phyloP scores from a whole-genome alignment of 371 early-diverging fungal species.

The Sporodiniella umbellata region DNA sequence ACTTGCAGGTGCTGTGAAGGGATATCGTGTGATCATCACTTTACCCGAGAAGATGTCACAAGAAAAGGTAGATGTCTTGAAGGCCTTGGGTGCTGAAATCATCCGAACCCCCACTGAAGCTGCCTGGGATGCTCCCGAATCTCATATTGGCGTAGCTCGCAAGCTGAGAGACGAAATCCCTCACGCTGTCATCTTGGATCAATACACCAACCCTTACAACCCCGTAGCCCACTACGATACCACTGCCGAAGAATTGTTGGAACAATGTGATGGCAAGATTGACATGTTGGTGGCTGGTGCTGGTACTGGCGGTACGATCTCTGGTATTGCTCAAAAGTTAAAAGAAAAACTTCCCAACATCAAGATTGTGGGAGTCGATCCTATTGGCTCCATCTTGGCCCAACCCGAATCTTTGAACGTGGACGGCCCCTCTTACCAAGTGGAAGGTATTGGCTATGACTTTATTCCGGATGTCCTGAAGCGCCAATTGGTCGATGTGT shows the following conservation, averaged over 20 bases:
- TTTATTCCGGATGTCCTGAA: slow-evolving; percentile 63
- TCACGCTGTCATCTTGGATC: slow-evolving; percentile 66
- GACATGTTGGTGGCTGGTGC: slow-evolving; percentile 73
- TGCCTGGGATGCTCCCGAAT: slow-evolving; percentile 70
- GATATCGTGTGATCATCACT: slow-evolving; percentile 57
- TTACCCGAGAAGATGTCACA: slow-evolving; percentile 72
- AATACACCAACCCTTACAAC: slow-evolving; percentile 23
- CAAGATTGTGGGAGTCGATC: slow-evolving; percentile 70
- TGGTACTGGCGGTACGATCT: slow-evolving; percentile 67
- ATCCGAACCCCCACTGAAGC: slow-evolving; percentile 74
- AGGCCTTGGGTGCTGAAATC: slow-evolving; percentile 76
- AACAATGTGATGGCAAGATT: slow-evolving; percentile 53
- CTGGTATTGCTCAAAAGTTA: slow-evolving; percentile 58
- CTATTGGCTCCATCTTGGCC: slow-evolving; percentile 57
- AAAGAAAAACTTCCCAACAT: slow-evolving; percentile 55
- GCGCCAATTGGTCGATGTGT: slow-evolving; percentile 57
- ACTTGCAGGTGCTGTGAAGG: slow-evolving; percentile 38
- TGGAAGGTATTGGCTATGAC: slow-evolving; percentile 76
- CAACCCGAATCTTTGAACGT: background rate
- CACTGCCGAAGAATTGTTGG: slow-evolving; percentile 66
- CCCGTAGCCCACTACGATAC: slow-evolving; percentile 20
- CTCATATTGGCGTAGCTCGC: slow-evolving; percentile 63
- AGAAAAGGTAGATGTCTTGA: slow-evolving; percentile 71
- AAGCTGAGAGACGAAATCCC: slow-evolving; percentile 54
- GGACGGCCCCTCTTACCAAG: slow-evolving; percentile 18